These are phyloP conservation scores for Exobasidium rhododendri DNA, from an alignment of 1,284 basidiomycete species.

Conservation along the genomic window DNA sequence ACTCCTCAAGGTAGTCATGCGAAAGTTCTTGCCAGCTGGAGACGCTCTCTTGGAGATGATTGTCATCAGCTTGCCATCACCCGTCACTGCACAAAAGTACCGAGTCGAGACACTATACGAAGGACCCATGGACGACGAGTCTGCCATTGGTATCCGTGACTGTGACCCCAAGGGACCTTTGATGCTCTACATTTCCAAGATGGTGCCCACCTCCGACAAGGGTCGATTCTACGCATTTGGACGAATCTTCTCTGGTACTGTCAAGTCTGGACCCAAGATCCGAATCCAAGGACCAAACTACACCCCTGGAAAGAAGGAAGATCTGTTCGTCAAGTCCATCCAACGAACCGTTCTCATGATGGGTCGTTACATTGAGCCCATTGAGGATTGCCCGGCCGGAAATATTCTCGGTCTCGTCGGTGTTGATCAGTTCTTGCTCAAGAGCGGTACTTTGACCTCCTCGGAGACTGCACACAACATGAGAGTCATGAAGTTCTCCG, in stretches of 20 bases:
- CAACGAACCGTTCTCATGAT: slow-evolving; percentile 99
- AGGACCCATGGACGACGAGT: slow-evolving; percentile 99
- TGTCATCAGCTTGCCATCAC: slow-evolving; percentile 90
- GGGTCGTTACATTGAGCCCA: slow-evolving; percentile 97
- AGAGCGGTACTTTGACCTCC: slow-evolving; percentile 90
- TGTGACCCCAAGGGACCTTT: slow-evolving; percentile 96
- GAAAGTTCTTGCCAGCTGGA: slow-evolving; percentile 98
- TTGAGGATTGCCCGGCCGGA: slow-evolving; percentile 97
- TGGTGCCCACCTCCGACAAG: slow-evolving; percentile 99
- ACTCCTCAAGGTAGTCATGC: slow-evolving; percentile 97
- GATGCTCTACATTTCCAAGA: slow-evolving; percentile 99
- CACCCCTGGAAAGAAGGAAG: slow-evolving; percentile 96
- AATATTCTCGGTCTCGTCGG: slow-evolving; percentile 99
- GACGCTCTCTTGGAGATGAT: slow-evolving; percentile 99
- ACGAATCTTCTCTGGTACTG: slow-evolving; percentile 99
- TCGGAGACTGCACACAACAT: slow-evolving; percentile 99
- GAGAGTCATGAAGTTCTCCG: slow-evolving; percentile 90
- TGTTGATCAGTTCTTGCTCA: slow-evolving; percentile 99
- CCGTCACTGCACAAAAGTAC: slow-evolving; percentile 92
- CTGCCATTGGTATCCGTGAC: slow-evolving; percentile 96
- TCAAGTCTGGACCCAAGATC: slow-evolving; percentile 94
- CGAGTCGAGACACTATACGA: slow-evolving; percentile 99
- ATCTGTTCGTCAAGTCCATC: slow-evolving; percentile 95
- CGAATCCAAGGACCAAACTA: slow-evolving; percentile 99
- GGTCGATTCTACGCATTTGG: slow-evolving; percentile 99